These are phyloP conservation scores for Saccharomycopsis fermentans DNA, from an alignment of 805 yeast species.

Conservation along the genomic window DNA sequence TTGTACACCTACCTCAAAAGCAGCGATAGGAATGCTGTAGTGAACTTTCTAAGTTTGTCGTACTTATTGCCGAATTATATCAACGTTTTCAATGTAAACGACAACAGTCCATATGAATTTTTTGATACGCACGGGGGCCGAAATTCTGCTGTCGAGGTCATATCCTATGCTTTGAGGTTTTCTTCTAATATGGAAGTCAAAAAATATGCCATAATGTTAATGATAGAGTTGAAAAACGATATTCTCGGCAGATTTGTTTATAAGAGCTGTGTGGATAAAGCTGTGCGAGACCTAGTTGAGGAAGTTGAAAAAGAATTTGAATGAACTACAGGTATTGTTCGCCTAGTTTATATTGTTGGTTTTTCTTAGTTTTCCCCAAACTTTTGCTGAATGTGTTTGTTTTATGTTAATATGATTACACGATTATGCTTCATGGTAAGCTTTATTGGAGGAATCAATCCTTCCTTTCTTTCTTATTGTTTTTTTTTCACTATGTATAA, in stretches of 20 bases:
- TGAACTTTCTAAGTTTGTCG: not conserved
- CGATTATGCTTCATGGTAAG: no score
- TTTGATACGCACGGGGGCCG: not conserved
- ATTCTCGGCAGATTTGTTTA: not conserved
- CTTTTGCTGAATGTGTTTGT: not conserved
- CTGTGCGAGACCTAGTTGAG: not conserved
- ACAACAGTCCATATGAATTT: not conserved
- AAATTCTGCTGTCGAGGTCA: not conserved
- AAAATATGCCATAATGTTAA: not conserved
- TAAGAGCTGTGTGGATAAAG: not conserved
- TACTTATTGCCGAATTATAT: not conserved
- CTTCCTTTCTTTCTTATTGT: not conserved
- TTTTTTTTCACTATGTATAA: not conserved
- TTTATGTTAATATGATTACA: not conserved
- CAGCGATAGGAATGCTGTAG: not conserved
- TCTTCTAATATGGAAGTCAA: not conserved
- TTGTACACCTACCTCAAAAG: not conserved
- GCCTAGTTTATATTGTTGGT: no score
- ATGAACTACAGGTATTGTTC: not conserved
- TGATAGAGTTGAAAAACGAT: not conserved
- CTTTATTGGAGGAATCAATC: no score
- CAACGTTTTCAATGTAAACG: not conserved
- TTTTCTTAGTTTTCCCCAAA: not conserved
- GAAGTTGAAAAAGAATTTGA: not conserved
- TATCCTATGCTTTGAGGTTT: not conserved